These are phyloP conservation scores for Teratosphaeria viscida DNA, from an alignment of 2,329 filamentous ascomycete genomes.

Conservation along the genomic window DNA sequence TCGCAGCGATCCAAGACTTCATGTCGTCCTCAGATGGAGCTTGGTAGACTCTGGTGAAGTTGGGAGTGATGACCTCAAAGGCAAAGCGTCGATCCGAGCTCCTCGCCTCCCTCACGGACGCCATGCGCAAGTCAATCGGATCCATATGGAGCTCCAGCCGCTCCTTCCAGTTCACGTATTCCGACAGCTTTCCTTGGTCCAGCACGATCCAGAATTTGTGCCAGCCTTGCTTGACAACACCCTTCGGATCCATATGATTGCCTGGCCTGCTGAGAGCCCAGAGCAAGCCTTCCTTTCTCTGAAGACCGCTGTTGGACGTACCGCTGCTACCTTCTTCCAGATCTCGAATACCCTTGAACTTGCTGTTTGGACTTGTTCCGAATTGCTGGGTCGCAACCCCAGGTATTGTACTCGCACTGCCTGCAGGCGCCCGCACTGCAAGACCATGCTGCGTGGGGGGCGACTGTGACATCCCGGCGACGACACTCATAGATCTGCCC, in stretches of 20 bases:
- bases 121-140: slow-evolving; percentile 92
- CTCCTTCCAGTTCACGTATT: slow-evolving; percentile 99
- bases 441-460: slow-evolving; percentile 14
- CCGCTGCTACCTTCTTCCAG: slow-evolving; percentile 58
- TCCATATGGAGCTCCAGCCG: slow-evolving; percentile 95
- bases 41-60: slow-evolving; percentile 92
- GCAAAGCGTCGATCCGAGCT: slow-evolving; percentile 93
- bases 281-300: slow-evolving; percentile 84
- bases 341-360: slow-evolving; percentile 86
- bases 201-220: slow-evolving; percentile 99
- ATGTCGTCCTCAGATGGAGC: slow-evolving; percentile 97
- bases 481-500: slow-evolving; percentile 14
- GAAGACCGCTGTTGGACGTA: slow-evolving; percentile 50
- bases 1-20: slow-evolving; percentile 89
- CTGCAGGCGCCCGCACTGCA: slow-evolving; percentile 14
- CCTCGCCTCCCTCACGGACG: slow-evolving; percentile 88
- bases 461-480: slow-evolving; percentile 17
- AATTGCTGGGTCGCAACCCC: slow-evolving; percentile 4
- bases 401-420: slow-evolving; percentile 15
- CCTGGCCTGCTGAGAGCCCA: slow-evolving; percentile 92
- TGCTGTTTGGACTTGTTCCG: slow-evolving; percentile 28
- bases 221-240: slow-evolving; percentile 94
- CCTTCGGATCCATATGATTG: slow-evolving; percentile 88
- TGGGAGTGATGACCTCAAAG: slow-evolving; percentile 95
- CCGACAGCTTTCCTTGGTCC: slow-evolving; percentile 89